Percentiles rank a stretch among this genome's conserved stretches.
Conservation (phyloP, 139 green algal genomes). For the Penium margaritaceum region DNA sequence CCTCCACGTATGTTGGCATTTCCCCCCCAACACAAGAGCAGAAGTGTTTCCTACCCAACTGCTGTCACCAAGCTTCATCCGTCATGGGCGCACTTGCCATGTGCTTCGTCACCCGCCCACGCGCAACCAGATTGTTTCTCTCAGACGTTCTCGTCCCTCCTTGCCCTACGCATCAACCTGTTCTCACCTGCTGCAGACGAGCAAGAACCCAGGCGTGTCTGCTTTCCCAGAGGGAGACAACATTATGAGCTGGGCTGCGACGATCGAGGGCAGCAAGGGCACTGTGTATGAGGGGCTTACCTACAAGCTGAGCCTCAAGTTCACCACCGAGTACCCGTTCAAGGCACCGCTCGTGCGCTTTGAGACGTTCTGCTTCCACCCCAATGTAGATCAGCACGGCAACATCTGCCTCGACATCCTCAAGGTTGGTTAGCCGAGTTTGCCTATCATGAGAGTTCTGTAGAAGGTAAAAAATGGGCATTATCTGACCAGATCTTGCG, state of each 20-base stretch:
- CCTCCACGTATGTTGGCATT: too few relatives aligned
- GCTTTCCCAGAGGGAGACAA: slow-evolving; percentile 73
- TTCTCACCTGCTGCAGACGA: slow-evolving; percentile 22
- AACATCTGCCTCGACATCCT: slow-evolving; percentile 83
- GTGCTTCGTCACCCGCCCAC: too few relatives aligned
- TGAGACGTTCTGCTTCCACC: slow-evolving; percentile 71
- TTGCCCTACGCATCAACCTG: not conserved
- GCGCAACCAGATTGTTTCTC: too few relatives aligned
- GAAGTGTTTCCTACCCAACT: not conserved
- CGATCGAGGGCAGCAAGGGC: slow-evolving; percentile 56
- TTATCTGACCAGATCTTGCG: too few relatives aligned
- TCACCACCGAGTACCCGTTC: slow-evolving; percentile 71
- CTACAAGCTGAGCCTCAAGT: slow-evolving; percentile 64
- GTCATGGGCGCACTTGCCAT: too few relatives aligned
- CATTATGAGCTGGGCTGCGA: slow-evolving; percentile 71
- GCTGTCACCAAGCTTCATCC: too few relatives aligned
- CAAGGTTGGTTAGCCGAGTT: slow-evolving; percentile 37
- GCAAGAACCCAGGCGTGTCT: slow-evolving; percentile 52
- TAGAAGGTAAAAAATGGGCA: too few relatives aligned
- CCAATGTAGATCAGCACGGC: slow-evolving; percentile 70
- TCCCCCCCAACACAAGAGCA: too few relatives aligned
- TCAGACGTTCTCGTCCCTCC: too few relatives aligned
- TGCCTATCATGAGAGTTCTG: too few relatives aligned
- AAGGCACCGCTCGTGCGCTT: slow-evolving; percentile 68
- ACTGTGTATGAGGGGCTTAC: slow-evolving; percentile 66